Base-by-base conservation (phyloP, 148 eudicot genomes). In the Tetragonia tetragonoides region DNA sequence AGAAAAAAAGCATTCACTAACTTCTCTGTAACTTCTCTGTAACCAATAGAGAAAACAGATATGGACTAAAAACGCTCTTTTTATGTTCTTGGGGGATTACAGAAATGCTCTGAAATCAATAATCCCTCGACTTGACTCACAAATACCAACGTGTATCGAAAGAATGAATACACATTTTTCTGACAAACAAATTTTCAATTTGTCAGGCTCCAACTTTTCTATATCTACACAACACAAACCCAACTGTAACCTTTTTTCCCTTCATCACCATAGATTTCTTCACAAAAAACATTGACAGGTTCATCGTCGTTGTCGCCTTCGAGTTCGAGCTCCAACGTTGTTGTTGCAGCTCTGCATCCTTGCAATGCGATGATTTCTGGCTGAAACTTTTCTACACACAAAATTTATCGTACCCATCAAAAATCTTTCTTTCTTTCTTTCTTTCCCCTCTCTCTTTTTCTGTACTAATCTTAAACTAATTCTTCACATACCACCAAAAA, bases 381-480 rank as follows among this genome's bases (percentile, higher is more conserved):
- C 56, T 65, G 60, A 28, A 39, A 61, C 9, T 74, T n/a, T 62
- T 79, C 78, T 80, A 66, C 73, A 70, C 73, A 79, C 82, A 74
- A 80, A 81, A 68, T 64, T 75, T 79, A 24, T 63, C 66, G 6
- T 61, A 62, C 65, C 75, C 72, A 68, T 40, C 85, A 78, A 78
- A 78, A 82, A 68, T 69, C 41, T 63, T 47, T 60, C 64, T 60
- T 60, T 57, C 61, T n/a, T 12, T n/a, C n/a, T n/a, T n/a, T n/a
- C n/a, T 34, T 2, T 2, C 8, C 75, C 57, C 34, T 76, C 41
- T 49, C 53, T 49, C 12, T 49, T 10, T 49, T 49, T 49, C 42
- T 67, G 70, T 80, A 66, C 85, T 77, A 95, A 79, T 90, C 80
- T n/a, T n/a, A n/a, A n/a, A n/a, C n/a, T n/a, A n/a, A n/a, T n/a